A percentile compares a stretch with the other conserved stretches of the same genome.
phyloP scores from a whole-genome alignment of 768 basidiomycete species.

The Xanthoconium purpureum region DNA sequence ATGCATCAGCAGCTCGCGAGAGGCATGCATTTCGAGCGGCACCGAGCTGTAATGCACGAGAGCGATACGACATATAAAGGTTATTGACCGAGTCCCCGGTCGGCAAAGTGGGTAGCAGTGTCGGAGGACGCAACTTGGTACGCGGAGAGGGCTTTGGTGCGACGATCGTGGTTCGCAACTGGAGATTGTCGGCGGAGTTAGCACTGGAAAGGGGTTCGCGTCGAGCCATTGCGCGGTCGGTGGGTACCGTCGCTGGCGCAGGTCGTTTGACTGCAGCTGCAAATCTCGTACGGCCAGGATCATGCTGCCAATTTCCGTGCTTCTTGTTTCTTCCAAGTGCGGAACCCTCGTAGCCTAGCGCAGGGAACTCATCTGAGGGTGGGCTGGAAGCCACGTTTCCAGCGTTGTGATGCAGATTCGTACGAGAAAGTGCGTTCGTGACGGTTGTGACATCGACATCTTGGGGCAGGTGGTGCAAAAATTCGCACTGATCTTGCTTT shows the following conservation, averaged over 20 bases:
- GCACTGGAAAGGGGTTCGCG: conserved; percentile 52
- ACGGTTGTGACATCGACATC: conserved; percentile 77
- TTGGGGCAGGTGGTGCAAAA: conserved; percentile 86
- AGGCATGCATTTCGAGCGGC: conserved; percentile 92
- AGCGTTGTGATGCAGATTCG: conserved; percentile 47
- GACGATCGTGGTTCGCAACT: conserved; percentile 66
- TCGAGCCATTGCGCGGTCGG: conserved; percentile 38
- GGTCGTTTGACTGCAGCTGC: conserved; percentile 84
- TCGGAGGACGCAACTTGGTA: conserved; percentile 77
- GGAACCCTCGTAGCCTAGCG: conserved; percentile 48
- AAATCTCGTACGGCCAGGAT: conserved; percentile 88
- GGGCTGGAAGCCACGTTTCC: conserved; percentile 34
- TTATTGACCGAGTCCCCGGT: conserved; percentile 79
- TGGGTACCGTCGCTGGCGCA: conserved; percentile 28
- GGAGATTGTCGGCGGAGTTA: conserved; percentile 54
- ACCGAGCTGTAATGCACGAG: conserved; percentile 86
- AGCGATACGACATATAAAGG: conserved; percentile 87
- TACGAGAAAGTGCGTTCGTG: conserved; percentile 63
- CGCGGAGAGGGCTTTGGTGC: conserved; percentile 83
- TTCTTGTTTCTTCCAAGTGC: conserved; percentile 40
- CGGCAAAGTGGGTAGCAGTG: conserved; percentile 81
- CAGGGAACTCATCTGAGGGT: conserved; percentile 66
- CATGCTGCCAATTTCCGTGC: conserved; percentile 49
- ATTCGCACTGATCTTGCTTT: conserved; percentile 95
- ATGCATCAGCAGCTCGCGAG: conserved; percentile 93